phyloP scores from a whole-genome alignment of 176 grass and related monocot genomes.

The Oryza meyeriana region DNA sequence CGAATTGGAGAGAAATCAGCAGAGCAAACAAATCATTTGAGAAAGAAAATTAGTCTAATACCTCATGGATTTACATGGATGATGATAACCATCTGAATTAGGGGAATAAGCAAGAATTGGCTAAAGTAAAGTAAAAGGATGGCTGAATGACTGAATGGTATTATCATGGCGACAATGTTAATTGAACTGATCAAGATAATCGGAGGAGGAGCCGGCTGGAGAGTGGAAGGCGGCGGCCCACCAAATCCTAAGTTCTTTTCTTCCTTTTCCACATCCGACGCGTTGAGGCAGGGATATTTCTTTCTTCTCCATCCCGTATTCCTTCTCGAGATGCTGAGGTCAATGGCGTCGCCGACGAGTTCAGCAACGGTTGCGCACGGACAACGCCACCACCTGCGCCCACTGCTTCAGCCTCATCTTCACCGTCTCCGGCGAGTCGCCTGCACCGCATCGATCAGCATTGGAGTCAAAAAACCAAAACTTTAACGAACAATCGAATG shows the following conservation, averaged over 20 bases:
- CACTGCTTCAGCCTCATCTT: conserved; percentile 87
- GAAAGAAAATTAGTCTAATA: conserved; percentile 9
- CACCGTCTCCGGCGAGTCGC: conserved; percentile 66
- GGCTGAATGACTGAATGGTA: not conserved
- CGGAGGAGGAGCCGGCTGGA: not conserved
- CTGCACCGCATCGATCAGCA: conserved; percentile 17
- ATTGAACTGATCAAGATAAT: not conserved
- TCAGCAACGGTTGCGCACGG: conserved; percentile 52
- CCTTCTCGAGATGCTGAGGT: not conserved
- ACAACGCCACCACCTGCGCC: conserved; percentile 85
- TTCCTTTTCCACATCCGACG: not conserved
- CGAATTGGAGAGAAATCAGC: not conserved
- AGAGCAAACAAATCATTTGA: not conserved
- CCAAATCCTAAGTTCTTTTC: conserved; percentile 35
- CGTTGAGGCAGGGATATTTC: not conserved
- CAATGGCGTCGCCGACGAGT: not conserved
- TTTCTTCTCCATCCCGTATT: not conserved
- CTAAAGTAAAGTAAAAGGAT: not conserved
- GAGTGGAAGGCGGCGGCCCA: conserved; percentile 6
- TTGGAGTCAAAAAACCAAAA: not conserved
- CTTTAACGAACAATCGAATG: not conserved
- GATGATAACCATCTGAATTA: not conserved
- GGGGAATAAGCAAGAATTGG: not conserved
- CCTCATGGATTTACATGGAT: not conserved
- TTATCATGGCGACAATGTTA: not conserved